Evolutionary conservation across 2,329 filamentous ascomycete species (phyloP).

Genomic region (Leptographium radiaticola): DNA sequence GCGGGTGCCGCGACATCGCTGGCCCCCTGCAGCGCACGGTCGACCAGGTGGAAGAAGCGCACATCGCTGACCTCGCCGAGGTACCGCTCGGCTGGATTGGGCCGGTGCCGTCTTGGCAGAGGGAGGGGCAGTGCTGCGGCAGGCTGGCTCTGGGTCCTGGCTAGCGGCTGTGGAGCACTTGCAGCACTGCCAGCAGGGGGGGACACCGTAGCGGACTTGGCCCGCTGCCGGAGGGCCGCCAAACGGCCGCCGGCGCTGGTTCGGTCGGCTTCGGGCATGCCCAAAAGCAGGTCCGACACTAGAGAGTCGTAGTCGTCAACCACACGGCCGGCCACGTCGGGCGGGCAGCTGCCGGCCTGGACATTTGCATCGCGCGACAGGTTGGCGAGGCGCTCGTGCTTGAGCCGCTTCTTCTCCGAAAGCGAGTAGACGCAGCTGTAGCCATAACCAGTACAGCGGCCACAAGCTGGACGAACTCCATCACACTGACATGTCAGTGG

Average conservation of each 20-base stretch:
- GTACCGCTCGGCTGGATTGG: conserved; percentile 14
- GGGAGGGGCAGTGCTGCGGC: too few relatives aligned
- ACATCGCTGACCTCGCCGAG: conserved; percentile 25
- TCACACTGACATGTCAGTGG: conserved; percentile 7
- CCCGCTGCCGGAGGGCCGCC: background rate
- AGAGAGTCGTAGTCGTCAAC: conserved; percentile 4
- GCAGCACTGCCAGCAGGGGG: too few relatives aligned
- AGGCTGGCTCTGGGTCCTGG: too few relatives aligned
- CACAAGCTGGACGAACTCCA: conserved; percentile 13
- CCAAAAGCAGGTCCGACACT: background rate
- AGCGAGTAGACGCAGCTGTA: conserved; percentile 11
- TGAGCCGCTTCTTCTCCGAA: conserved; percentile 3
- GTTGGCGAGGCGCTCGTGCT: background rate
- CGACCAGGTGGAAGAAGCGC: conserved; percentile 21
- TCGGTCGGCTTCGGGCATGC: background rate
- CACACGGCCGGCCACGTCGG: background rate
- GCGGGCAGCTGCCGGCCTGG: background rate
- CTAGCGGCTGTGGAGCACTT: too few relatives aligned
- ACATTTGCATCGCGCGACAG: background rate
- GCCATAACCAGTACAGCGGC: conserved; percentile 15
- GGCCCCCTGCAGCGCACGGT: conserved; percentile 13
- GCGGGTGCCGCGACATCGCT: background rate
- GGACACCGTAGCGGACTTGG: background rate
- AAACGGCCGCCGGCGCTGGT: background rate
- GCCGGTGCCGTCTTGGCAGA: too few relatives aligned